Evolutionary conservation across 305 asterid species (phyloP), one percentile per base, ranked within the genome.

Genomic region (Rubia peregrina): DNA sequence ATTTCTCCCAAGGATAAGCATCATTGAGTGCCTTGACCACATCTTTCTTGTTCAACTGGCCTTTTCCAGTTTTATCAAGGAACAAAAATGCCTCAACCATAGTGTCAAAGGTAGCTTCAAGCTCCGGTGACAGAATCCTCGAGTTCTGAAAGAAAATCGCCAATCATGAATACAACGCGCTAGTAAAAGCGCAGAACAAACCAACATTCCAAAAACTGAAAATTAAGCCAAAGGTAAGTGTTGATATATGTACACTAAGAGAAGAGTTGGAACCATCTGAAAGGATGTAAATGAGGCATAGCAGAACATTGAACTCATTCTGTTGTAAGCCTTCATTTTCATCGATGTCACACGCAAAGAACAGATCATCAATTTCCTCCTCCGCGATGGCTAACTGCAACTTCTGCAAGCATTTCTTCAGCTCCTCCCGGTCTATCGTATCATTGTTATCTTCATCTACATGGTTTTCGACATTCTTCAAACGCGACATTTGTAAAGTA

Each of bases 31-130:
- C 87, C 82, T 80, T 80, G 75, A 78, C 74, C 36, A 83, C 77
- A n/a, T 86, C 85, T 68, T 82, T 84, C 80, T 77, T 81, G 65
- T 78, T 78, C 74, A 86, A 76, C 71, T 79, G 83, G 13, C 86
- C 87, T 2, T 76, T 82, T 9, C 91, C 89, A 64, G 63, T 78
- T 67, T 84, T 86, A 10, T 84, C 91, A 40, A 84, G 89, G 71
- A 83, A 84, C 71, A 82, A 79, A 78, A 86, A 86, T 67, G 80
- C 87, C 70, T 78, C 85, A 40, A 83, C 61, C 40, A 81, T 79
- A 21, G 79, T 71, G 19, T 76, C 75, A n/a, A 86, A 76, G 56
- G 84, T 83, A 33, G 78, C 76, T 73, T 81, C 83, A 38, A 84
- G 71, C 69, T 75, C 65, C 21, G 79, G 81, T 26, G 83, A 77